Conservation (phyloP, 2,329 filamentous ascomycete species). For the Pseudogymnoascus sp. region DNA sequence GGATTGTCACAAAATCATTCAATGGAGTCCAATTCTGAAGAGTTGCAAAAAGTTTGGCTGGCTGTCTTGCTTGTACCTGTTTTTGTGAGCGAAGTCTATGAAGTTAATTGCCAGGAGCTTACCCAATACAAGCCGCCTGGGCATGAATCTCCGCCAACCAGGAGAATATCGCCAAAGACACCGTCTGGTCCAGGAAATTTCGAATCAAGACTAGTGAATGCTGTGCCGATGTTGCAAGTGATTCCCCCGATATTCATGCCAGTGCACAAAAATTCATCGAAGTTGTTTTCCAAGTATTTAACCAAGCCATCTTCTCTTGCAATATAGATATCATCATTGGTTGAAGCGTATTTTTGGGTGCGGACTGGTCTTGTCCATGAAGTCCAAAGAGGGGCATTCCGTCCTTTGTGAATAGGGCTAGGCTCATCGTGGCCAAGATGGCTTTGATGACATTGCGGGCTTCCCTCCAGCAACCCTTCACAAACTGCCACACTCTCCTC, state of each 20-base stretch:
- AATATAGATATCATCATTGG: constrained; percentile 75
- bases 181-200: constrained; percentile 30
- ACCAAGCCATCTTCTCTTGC: constrained; percentile 82
- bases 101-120: constrained; percentile 17
- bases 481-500: constrained; percentile 52
- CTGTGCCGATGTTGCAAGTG: constrained; percentile 68
- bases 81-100: constrained; percentile 1
- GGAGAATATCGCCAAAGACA: constrained; percentile 64
- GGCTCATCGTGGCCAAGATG: constrained; percentile 18
- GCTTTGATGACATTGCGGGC: constrained; percentile 37
- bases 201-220: constrained; percentile 61
- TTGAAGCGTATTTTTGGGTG: constrained; percentile 51
- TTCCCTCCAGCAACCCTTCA: constrained; percentile 47
- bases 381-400: constrained; percentile 61
- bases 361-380: constrained; percentile 78
- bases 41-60: constrained; percentile 48
- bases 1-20: constrained; percentile 39
- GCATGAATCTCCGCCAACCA: constrained; percentile 72
- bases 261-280: constrained; percentile 47
- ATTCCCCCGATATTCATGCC: constrained; percentile 58
- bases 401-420: constrained; percentile 44
- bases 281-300: constrained; percentile 62
- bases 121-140: constrained; percentile 63
- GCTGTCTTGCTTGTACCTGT: constrained; percentile 50
- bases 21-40: constrained; percentile 57